Conservation (phyloP, 148 eudicot genomes). For the Drosera capensis region DNA sequence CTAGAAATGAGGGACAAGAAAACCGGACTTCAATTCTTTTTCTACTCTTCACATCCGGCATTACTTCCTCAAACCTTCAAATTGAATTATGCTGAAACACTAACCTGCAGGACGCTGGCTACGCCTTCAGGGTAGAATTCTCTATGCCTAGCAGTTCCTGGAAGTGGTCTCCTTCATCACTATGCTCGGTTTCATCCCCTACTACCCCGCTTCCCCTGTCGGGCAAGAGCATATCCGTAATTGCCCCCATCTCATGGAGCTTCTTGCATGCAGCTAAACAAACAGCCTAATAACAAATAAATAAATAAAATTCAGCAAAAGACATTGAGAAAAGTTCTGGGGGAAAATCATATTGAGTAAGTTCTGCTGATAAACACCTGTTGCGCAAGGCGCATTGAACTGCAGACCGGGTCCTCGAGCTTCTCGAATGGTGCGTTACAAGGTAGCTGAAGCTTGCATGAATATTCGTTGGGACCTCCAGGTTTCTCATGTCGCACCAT, state of each 20-base stretch:
- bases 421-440: conserved; percentile 96
- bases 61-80: no score
- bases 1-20: neutral
- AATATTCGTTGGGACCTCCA: conserved; percentile 61
- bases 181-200: conserved; percentile 49
- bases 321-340: neutral
- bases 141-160: conserved; percentile 94
- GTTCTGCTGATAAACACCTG: no score
- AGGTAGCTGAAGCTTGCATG: conserved; percentile 96
- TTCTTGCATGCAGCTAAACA: conserved; percentile 98
- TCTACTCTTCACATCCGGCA: no score
- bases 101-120: conserved; percentile 69
- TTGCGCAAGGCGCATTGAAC: conserved; percentile 86
- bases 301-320: conserved; percentile 1
- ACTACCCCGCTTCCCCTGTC: conserved; percentile 86
- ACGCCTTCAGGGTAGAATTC: conserved; percentile 97
- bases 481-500: conserved; percentile 88
- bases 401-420: conserved; percentile 85
- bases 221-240: conserved; percentile 98
- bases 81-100: conserved; percentile 11
- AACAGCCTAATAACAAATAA: no score
- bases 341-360: no score
- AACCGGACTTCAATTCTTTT: no score
- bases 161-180: conserved; percentile 79
- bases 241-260: conserved; percentile 98